These are phyloP conservation scores for Ustilaginoidea virens DNA, from an alignment of 2,329 filamentous ascomycete genomes.

Conservation along the genomic window DNA sequence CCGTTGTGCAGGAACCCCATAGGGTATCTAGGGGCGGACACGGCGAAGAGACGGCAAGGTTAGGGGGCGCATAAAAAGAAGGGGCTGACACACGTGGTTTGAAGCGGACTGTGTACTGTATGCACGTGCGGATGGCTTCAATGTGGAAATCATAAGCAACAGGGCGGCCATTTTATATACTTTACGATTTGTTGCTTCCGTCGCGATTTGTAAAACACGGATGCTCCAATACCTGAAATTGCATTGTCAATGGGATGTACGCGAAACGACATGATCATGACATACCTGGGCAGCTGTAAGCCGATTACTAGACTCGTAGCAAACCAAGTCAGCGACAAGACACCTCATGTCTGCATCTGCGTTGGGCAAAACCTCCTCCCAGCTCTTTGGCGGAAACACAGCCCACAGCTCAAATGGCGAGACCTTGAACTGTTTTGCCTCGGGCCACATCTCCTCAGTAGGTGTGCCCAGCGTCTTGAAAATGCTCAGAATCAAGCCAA, in stretches of 20 bases:
- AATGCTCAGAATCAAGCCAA: slow-evolving; percentile 80
- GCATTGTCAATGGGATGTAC: no score
- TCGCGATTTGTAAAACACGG: slow-evolving; percentile 5
- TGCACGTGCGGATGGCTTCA: no score
- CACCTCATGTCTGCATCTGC: slow-evolving; percentile 43
- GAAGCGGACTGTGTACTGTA: no score
- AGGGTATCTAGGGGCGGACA: slow-evolving; percentile 34
- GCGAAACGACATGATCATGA: background rate
- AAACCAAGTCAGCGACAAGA: slow-evolving; percentile 52
- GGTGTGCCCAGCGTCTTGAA: slow-evolving; percentile 88
- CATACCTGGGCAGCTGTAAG: slow-evolving; percentile 41
- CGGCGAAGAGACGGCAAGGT: slow-evolving; percentile 19
- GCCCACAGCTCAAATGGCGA: slow-evolving; percentile 88
- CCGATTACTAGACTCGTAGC: slow-evolving; percentile 52
- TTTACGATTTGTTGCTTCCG: no score
- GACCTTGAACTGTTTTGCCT: slow-evolving; percentile 48
- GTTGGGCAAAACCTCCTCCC: slow-evolving; percentile 54
- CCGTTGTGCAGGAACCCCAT: slow-evolving; percentile 88
- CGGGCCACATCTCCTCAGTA: slow-evolving; percentile 66
- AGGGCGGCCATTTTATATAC: no score
- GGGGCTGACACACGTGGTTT: no score
- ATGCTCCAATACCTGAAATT: slow-evolving; percentile 14
- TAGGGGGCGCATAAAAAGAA: background rate
- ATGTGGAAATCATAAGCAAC: no score
- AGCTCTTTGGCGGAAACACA: slow-evolving; percentile 50